Evolutionary conservation across 176 grass and related monocot species (phyloP).

Genomic region (Zoysia japonica): DNA sequence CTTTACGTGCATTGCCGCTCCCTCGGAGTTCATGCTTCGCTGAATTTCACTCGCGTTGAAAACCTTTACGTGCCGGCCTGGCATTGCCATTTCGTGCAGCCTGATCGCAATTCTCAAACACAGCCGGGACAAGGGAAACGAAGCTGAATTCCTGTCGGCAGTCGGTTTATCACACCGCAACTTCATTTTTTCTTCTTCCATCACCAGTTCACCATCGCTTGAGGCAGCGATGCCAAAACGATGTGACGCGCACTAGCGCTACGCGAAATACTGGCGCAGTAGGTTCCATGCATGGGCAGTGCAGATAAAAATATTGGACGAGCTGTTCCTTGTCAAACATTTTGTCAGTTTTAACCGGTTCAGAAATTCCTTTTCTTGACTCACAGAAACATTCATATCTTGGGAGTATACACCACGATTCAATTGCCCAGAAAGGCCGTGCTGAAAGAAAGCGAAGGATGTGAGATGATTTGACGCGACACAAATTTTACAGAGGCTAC

Average conservation of each 20-base stretch:
- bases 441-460: no score
- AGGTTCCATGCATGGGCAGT: background rate
- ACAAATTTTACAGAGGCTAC: no score
- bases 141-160: background rate
- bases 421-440: no score
- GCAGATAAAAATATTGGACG: background rate
- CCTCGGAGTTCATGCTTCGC: background rate
- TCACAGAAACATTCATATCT: no score
- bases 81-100: conserved; percentile 1
- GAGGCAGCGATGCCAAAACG: conserved; percentile 1
- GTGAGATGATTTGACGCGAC: no score
- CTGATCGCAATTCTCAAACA: background rate
- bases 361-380: no score
- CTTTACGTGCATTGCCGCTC: no score
- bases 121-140: background rate
- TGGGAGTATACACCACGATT: no score
- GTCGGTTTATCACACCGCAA: background rate
- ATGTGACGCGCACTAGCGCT: conserved; percentile 31
- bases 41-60: background rate
- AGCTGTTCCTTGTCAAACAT: no score
- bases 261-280: background rate
- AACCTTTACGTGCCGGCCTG: background rate
- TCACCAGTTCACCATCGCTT: background rate
- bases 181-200: background rate
- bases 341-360: no score